Base-by-base conservation (phyloP, 2,329 filamentous ascomycete genomes). In the Trichoderma semiorbis region DNA sequence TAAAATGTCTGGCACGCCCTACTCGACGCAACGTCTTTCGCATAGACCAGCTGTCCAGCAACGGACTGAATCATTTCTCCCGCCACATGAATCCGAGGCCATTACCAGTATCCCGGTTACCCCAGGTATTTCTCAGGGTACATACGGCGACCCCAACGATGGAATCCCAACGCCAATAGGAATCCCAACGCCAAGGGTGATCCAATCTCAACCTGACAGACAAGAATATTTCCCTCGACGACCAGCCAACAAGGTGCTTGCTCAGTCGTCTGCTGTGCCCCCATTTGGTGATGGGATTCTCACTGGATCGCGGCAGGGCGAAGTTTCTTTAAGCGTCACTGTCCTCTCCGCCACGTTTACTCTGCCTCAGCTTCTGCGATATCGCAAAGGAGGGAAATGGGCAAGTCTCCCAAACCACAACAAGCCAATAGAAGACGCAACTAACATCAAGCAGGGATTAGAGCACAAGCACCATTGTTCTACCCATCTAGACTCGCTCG, bases 401-500 rank as follows among this genome's bases (percentile, higher is more conserved):
- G 88, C 90, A 80, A 77, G 87, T 76, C 66, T 28, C 5, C 4
- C n/a, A 21, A 50, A 10, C n/a, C n/a, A 12, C n/a, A 50, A 6
- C 8, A 21, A 50, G 10, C n/a, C 43, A 21, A 50, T 50, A 2
- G 43, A 39, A 28, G 3, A 24, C 26, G 7, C 1, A 53, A 71
- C 24, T 14, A 11, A 43, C 7, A 18, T 32, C 4, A 1, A 21
- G 3, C 50, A 69, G 70, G 57, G 57, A 21, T 12, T 69, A 8
- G 32, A 62, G 5, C 53, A 90, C 72, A 91, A 94, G 24, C 90
- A 91, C 73, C 94, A 95, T 66, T 95, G 94, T 68, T 97, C 95
- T 10, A 93, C 95, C 16, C 87, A 98, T 28, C 96, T 97, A 81
- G 94, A 97, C 80, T 94, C 94, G 10, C 94, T 98, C 78, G 89